Evolutionary conservation across 345 rosid genomes (phyloP), one percentile per base, ranked within the genome.

Genomic region (Eucalyptus brandiana): DNA sequence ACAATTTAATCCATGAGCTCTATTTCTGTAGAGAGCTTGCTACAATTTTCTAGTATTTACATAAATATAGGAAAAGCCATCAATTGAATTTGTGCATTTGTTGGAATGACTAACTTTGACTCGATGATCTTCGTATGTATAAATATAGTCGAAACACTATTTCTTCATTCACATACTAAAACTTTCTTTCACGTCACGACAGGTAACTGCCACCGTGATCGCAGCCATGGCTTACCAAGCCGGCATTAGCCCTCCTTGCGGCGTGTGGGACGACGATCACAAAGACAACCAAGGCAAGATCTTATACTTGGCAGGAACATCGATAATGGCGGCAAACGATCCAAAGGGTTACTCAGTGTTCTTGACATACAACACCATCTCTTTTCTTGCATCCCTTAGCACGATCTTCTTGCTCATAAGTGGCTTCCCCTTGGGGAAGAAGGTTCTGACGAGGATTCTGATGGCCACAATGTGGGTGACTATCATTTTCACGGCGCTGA

Each of bases 201-300:
- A 60, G 32, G 1, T 60, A 28, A 6, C 32, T 13, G 69, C 69
- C 8, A 12, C 32, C 0, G 17, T 60, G 32, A 60, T 60, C 16
- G 69, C 32, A 60, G 9, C 69, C 69, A 60, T 60, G 69, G 69
- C 69, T 60, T 60, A 28, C 69, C 69, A 60, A 60, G 32, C 69
- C 2, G 17, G 69, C 69, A 4, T 60, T 60, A 60, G 4, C 69
- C 69, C 69, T 28, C 69, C 69, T 2, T 1, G 32, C 8, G 32
- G 69, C 16, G 9, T 60, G 69, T 28, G 69, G 69, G 16, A 28
- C 8, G 0, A 19, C 10, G 10, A 53, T 53, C 3, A 49, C 0
- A 49, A 1, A 49, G 3, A 5, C 6, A 0, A 5, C 1, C 4
- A 5, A 1, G 4, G 1, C 15, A 8, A 0, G 2, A 12, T 26